Evolutionary conservation across 768 basidiomycete genomes (phyloP), one percentile per base, ranked within the genome.

Genomic region (Lactarius evosmus): DNA sequence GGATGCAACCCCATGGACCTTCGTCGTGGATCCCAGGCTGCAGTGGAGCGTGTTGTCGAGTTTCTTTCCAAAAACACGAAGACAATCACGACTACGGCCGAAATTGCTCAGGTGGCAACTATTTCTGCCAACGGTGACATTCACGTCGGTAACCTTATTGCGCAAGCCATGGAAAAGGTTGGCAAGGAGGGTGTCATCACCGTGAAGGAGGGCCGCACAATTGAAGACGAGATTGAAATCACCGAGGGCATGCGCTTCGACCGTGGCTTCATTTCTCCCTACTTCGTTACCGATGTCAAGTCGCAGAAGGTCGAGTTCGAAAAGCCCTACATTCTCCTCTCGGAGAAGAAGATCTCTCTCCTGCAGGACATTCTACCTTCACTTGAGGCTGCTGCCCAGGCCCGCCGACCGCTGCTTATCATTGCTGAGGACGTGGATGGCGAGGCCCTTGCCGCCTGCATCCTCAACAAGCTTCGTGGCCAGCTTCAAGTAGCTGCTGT

Each of bases 1-100:
- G 96, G 96, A 4, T 99, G 96, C 83, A 97, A 96, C 80, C 96
- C 96, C 14, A 99, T 98, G 95, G 96, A 99, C 79, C 91, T 98
- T 64, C 93, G 96, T 66, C 88, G 95, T n/a, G 96, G 96, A 57
- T 87, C 95, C 11, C 96, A 99, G 74, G 92, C 93, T 11, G 96
- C 96, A 54, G 96, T 99, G 52, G 92, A 71, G 19, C 89, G 91
- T 68, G 94, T 99, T 69, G 89, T 98, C 67, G 85, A 91, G 71
- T 95, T 89, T 80, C 85, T 99, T 68, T 82, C 95, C 63, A 75
- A 85, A 19, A 87, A 98, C 75, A 87, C 96, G 69, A 89, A 94
- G 75, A 91, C 88, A 51, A 93, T 99, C 78, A 99, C 96, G 67
- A 99, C 96, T 44, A 93, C 90, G 17, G 92, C 93, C 30, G 95